Evolutionary conservation across 805 yeast species (phyloP), one percentile per base, ranked within the genome.

Genomic region (Saccharomycopsis vini): DNA sequence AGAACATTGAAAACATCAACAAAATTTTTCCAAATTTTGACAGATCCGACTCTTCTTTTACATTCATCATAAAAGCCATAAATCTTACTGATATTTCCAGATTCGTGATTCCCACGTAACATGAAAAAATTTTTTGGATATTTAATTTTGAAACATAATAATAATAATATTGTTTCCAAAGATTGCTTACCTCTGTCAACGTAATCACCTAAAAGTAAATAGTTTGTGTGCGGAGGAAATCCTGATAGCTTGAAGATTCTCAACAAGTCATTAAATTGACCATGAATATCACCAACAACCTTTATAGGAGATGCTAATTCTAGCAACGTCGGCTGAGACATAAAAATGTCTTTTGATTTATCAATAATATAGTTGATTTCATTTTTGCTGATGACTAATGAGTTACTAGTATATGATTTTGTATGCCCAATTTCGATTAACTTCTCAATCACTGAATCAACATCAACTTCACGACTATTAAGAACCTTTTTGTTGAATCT

Each of bases 51-150:
- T 49, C 98, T 72, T 56, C 98, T 76, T 61, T 92, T 92, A 68
- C 98, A 92, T 65, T 92, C 98, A 64, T 92, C 98, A 60, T 88
- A 92, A 58, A 92, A 92, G 2, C 98, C 98, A 62, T 92, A 92
- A 26, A 92, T 95, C 52, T 96, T 76, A 1, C 97, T 90, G 45
- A 92, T 95, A 57, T 86, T 87, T 18, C 98, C 97, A 63, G 95
- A 86, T 66, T 92, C 98, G 64, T 92, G 98, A 63, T 92, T 92
- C 18, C 98, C 98, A 54, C 98, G 70, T 35, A 92, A 69, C 47
- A 92, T 64, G 62, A 90, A 92, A 62, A 92, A 89, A 64, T 90
- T 90, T 57, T 92, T 97, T 0, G 98, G 97, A 57, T 88, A 90
- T 62, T 90, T 90, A 62, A 92, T 89, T 62, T 92, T 92, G 67